phyloP scores from a whole-genome alignment of 2,329 filamentous ascomycete species.

The Didymella pomorum region DNA sequence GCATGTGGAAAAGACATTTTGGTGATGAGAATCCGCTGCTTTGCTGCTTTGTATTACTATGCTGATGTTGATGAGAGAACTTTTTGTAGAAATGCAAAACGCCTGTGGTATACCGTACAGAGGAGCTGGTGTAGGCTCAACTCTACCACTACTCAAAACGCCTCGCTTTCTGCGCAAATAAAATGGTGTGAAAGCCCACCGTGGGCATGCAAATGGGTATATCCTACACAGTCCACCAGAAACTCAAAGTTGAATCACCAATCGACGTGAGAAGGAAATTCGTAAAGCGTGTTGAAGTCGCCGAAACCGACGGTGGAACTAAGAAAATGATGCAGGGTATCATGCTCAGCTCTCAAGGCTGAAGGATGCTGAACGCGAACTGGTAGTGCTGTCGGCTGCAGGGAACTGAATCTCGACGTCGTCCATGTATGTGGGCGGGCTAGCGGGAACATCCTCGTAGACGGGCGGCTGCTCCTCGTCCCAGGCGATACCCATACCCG shows the following conservation, averaged over 20 bases:
- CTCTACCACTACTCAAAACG: constrained; percentile 21
- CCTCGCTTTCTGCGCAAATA: constrained; percentile 15
- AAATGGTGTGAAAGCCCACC: constrained; percentile 5
- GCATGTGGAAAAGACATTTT: constrained; percentile 1
- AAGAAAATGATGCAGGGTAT: constrained; percentile 12
- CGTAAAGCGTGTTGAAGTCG: constrained; percentile 24
- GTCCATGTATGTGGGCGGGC: constrained; percentile 69
- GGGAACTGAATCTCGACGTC: constrained; percentile 39
- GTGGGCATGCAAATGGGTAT: constrained; percentile 32
- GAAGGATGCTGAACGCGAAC: constrained; percentile 37
- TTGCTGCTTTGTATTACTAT: constrained; percentile 12
- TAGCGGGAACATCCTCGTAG: constrained; percentile 91
- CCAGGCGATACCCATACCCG: constrained; percentile 91
- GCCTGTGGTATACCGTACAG: constrained; percentile 23
- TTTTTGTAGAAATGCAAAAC: constrained; percentile 19
- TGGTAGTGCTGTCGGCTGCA: constrained; percentile 49
- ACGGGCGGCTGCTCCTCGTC: constrained; percentile 94
- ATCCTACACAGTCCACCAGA: constrained; percentile 37
- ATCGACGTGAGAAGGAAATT: constrained; percentile 32
- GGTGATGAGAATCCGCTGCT: background rate
- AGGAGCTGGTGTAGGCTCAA: constrained; percentile 24
- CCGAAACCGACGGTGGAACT: constrained; percentile 10
- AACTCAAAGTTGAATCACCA: constrained; percentile 27
- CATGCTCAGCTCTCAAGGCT: constrained; percentile 28
- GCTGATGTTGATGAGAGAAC: background rate